Evolutionary conservation across 768 basidiomycete species (phyloP).

Genomic region (Lanmaoa pseudosensibilis): DNA sequence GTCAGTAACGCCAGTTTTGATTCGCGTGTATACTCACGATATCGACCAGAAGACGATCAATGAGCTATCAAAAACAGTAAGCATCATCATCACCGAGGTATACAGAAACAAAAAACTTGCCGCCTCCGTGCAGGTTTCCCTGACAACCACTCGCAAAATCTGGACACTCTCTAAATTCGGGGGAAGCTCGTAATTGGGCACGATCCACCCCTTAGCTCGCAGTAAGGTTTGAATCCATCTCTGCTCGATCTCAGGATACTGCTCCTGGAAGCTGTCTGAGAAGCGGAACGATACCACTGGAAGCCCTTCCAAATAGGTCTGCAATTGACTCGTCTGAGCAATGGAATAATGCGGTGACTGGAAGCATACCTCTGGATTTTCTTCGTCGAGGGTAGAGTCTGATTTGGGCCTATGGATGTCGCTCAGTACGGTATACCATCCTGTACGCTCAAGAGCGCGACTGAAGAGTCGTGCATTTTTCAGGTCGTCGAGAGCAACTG

Average conservation of each 20-base stretch:
- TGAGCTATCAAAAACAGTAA: conserved; percentile 41
- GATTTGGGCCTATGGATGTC: conserved; percentile 51
- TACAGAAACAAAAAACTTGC: conserved; percentile 34
- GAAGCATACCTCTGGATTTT: conserved; percentile 52
- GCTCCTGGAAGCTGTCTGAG: conserved; percentile 49
- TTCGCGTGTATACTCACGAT: conserved; percentile 47
- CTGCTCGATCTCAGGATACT: conserved; percentile 59
- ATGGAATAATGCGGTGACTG: conserved; percentile 2
- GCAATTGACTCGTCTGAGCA: neutral
- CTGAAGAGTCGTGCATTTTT: conserved; percentile 67
- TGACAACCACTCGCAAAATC: conserved; percentile 63
- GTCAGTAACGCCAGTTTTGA: conserved; percentile 5
- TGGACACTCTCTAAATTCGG: conserved; percentile 50
- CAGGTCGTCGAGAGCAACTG: conserved; percentile 47
- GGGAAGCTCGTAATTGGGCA: conserved; percentile 60
- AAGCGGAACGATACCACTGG: conserved; percentile 58
- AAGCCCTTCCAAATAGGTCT: conserved; percentile 49
- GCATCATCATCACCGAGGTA: conserved; percentile 25
- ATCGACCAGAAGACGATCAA: conserved; percentile 67
- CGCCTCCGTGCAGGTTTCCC: conserved; percentile 53
- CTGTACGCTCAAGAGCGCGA: conserved; percentile 58
- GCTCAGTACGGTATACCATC: conserved; percentile 51
- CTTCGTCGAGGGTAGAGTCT: conserved; percentile 42
- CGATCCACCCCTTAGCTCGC: conserved; percentile 54
- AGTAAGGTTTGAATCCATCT: conserved; percentile 54